These are phyloP conservation scores for Hypoxylon sp. DNA, from an alignment of 2,329 filamentous ascomycete genomes.

Conservation along the genomic window DNA sequence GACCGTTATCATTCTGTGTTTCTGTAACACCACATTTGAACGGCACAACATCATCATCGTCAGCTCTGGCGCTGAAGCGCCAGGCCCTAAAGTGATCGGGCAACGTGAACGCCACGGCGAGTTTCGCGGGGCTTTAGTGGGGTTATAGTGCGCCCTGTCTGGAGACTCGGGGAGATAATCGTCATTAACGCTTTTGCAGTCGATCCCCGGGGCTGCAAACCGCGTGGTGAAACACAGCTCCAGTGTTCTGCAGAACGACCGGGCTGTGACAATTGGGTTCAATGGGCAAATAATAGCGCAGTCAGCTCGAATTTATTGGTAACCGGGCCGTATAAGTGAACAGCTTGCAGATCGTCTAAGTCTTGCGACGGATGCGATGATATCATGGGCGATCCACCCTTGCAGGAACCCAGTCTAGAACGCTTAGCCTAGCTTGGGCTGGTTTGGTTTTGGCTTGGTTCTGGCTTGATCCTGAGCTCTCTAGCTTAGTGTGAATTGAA, in stretches of 20 bases:
- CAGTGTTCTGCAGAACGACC: slow-evolving; percentile 30
- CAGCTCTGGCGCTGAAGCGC: slow-evolving; percentile 54
- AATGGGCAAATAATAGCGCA: slow-evolving; percentile 43
- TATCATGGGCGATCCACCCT: slow-evolving; percentile 48
- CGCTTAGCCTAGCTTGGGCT: slow-evolving; percentile 14
- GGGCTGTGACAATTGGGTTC: slow-evolving; percentile 25
- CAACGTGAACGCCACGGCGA: slow-evolving; percentile 53
- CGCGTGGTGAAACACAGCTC: slow-evolving; percentile 22
- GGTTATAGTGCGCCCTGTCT: slow-evolving; percentile 44
- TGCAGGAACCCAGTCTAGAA: slow-evolving; percentile 42
- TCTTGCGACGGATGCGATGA: slow-evolving; percentile 45
- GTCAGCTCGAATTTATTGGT: slow-evolving; percentile 36
- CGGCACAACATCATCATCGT: slow-evolving; percentile 36
- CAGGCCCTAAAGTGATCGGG: slow-evolving; percentile 48
- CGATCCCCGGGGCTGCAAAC: slow-evolving; percentile 34
- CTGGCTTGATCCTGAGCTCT: slow-evolving; percentile 5
- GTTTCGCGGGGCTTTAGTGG: slow-evolving; percentile 55
- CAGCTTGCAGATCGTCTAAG: slow-evolving; percentile 37
- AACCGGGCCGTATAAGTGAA: slow-evolving; percentile 45
- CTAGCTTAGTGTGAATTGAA: slow-evolving; percentile 28
- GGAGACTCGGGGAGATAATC: slow-evolving; percentile 40
- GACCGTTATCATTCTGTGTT: slow-evolving; percentile 35
- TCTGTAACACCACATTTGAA: slow-evolving; percentile 29
- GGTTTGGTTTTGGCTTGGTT: slow-evolving; percentile 24
- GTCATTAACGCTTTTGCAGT: slow-evolving; percentile 40